A percentile compares a stretch with the other conserved stretches of the same genome.
phyloP scores from a whole-genome alignment of 116 monocot species.

The Trichopus zeylanicus region DNA sequence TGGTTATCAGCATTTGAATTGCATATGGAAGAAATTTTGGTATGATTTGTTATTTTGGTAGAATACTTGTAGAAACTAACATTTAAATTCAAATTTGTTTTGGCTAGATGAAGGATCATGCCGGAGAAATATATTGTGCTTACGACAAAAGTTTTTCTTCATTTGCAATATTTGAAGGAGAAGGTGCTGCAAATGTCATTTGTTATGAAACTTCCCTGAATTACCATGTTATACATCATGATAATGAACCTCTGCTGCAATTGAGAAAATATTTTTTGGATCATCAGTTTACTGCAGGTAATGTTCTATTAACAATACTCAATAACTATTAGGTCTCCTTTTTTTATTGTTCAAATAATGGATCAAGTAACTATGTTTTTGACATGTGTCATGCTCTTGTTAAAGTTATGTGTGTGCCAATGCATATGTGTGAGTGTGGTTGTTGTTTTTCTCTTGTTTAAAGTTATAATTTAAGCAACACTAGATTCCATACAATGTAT shows the following conservation, averaged over 20 bases:
- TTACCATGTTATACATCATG: constrained; percentile 11
- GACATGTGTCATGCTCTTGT: background rate
- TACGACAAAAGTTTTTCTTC: constrained; percentile 47
- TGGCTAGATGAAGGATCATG: constrained; percentile 21
- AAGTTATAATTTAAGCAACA: too few species aligned
- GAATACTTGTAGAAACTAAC: background rate
- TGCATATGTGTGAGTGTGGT: too few species aligned
- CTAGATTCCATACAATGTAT: too few species aligned
- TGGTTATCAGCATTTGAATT: too few species aligned
- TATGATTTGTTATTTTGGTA: constrained; percentile 1
- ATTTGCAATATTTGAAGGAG: constrained; percentile 58
- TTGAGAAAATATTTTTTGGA: constrained; percentile 24
- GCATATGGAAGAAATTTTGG: too few species aligned
- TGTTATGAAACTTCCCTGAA: constrained; percentile 44
- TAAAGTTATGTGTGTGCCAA: too few species aligned
- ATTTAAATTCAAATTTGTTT: background rate
- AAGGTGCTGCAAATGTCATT: constrained; percentile 6
- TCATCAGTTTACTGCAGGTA: constrained; percentile 23
- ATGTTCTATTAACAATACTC: background rate
- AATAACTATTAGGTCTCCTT: background rate
- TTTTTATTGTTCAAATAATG: background rate
- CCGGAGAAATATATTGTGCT: constrained; percentile 20
- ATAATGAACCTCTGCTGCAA: constrained; percentile 17
- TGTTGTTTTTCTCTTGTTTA: too few species aligned
- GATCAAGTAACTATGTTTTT: background rate